Base-by-base conservation (phyloP, 2,329 filamentous ascomycete genomes). In the Aureobasidium subglaciale region DNA sequence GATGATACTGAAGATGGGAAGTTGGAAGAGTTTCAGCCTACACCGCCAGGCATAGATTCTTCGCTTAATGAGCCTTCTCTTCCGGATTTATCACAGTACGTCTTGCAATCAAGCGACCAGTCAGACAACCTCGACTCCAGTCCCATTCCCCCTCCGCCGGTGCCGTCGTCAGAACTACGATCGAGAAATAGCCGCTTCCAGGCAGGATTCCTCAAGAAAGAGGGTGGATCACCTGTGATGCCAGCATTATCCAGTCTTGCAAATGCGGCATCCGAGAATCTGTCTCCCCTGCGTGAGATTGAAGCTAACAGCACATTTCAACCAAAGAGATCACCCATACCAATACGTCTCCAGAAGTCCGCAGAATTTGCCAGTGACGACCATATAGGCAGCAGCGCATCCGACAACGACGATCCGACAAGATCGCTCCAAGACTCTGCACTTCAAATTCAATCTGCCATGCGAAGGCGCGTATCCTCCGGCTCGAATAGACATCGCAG, bases 21-120 rank as follows among this genome's bases (percentile, higher is more conserved):
- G 1, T 75, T 97, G 56, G 90, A 88, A 10, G 93, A 97, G 67
- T 96, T 92, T 67, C 88, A 92, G 66, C 89, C 90, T 72, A 96
- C 92, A 2, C 92, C 93, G 1, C 81, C 90, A 68, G 87, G 85
- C 66, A 70, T 79, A 8, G 75, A 81, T 15, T 76, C 76, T 2
- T 80, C 82, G 1, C 81, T 83, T 6, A 80, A 84, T 34, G 56
- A 54, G 40, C 13, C 40, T 13, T 49, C 40, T 35, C 30, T 24
- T n/a, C 8, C 18, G 20, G 48, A 54, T 8, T 69, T 77, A 66
- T 73, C 75, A 53, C 29, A 54, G 8, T 27, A 18, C 15, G 64
- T 71, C 57, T 52, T n/a, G n/a, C 68, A 62, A 54, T 13, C 10
- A 9, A n/a, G 20, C 4, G 49, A 57, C 9, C 13, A 20, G 2